Evolutionary conservation across 108 stramenopile species (phyloP).

Genomic region (Discostella stelligeroides): DNA sequence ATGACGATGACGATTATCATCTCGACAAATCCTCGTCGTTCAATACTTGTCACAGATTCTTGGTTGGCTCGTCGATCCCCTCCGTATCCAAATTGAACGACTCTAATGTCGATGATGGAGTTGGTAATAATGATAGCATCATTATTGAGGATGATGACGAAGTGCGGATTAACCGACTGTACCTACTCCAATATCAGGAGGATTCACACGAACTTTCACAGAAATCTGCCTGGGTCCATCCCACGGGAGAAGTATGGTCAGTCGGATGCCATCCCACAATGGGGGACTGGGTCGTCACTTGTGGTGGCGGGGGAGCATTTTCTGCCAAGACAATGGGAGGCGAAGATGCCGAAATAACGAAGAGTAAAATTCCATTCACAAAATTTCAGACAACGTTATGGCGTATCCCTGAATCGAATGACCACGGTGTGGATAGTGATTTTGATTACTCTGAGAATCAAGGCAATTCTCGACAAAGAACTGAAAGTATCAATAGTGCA

Average conservation of each 20-base stretch:
- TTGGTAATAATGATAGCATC: background rate
- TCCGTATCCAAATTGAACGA: constrained; percentile 29
- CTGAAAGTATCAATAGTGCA: constrained; percentile 9
- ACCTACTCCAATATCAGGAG: constrained; percentile 49
- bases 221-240: constrained; percentile 35
- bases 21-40: constrained; percentile 11
- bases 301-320: constrained; percentile 44
- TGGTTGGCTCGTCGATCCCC: constrained; percentile 23
- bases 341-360: constrained; percentile 1
- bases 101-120: constrained; percentile 9
- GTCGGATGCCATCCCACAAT: constrained; percentile 37
- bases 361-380: constrained; percentile 14
- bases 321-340: constrained; percentile 1
- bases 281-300: constrained; percentile 43
- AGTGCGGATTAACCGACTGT: constrained; percentile 31
- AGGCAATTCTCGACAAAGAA: constrained; percentile 8
- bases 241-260: constrained; percentile 49
- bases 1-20: constrained; percentile 4
- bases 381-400: constrained; percentile 42
- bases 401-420: constrained; percentile 30
- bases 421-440: constrained; percentile 27
- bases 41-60: constrained; percentile 10
- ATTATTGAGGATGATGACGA: constrained; percentile 32
- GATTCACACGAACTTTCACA: constrained; percentile 46
- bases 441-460: constrained; percentile 11